Evolutionary conservation across 352 stramenopile species (phyloP), one percentile per base, ranked within the genome.

Genomic region (Globisporangium abappressorium): DNA sequence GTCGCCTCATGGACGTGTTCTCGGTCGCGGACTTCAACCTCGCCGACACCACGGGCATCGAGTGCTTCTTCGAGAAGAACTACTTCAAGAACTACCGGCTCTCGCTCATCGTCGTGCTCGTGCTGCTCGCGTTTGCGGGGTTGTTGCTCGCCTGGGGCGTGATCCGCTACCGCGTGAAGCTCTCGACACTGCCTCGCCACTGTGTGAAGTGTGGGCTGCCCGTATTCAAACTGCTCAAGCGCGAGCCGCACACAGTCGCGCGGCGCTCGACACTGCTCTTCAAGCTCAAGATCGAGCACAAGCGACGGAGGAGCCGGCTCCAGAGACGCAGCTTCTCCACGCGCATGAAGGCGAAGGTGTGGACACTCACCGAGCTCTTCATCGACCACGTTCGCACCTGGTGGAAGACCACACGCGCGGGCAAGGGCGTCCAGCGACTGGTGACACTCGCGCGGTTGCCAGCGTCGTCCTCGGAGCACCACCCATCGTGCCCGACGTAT

Each of bases 21-120:
- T 85, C 80, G 34, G 77, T 91, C 26, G 82, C 73, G 4, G 82
- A 93, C 46, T 90, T 93, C 59, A 90, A 77, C 28, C 71, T 93
- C 24, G 77, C 91, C 46, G 79, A 87, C 62, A 86, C 82, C 0
- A 89, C 82, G 3, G 80, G 79, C 11, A 70, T 87, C 28, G 85
- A 93, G 65, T 93, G 85, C 49, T 81, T 91, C 47, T 78, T 87
- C 59, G 59, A 75, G 55, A 80, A 79, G 9, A 75, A 87, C 66
- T 93, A 90, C 73, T 93, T 91, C 53, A 61, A 70, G 1, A 87
- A 82, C 53, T 93, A 89, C 64, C 68, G 77, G 71, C 26, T 90
- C 34, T 78, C 78, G 15, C 30, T 87, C 0, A 70, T 85, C 36
- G 71, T 69, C 1, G 69, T 89, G 4, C 11, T 89, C n/a, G 64